These are phyloP conservation scores for Aspergillus neotritici DNA, from an alignment of 2,329 filamentous ascomycete genomes.

Conservation along the genomic window DNA sequence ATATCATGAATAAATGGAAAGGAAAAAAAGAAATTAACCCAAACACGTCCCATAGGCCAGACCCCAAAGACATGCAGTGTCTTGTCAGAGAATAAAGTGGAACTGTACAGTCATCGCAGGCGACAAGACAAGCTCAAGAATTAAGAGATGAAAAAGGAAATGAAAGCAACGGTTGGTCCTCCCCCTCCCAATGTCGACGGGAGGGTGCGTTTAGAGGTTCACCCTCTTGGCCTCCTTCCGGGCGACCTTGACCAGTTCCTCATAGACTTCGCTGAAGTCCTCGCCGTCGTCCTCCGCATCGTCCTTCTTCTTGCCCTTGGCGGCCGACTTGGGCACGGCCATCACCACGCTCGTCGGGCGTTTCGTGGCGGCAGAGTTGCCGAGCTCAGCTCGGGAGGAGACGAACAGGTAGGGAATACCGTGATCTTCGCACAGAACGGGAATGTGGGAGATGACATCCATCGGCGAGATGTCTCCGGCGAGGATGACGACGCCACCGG, in stretches of 20 bases:
- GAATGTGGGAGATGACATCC: constrained; percentile 98
- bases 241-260: constrained; percentile 54
- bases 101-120: constrained; percentile 33
- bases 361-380: constrained; percentile 90
- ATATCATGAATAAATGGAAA: constrained; percentile 19
- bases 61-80: constrained; percentile 36
- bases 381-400: constrained; percentile 83
- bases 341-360: constrained; percentile 94
- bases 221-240: constrained; percentile 54
- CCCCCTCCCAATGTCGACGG: constrained; percentile 6
- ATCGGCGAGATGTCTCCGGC: constrained; percentile 96
- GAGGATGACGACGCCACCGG: constrained; percentile 75
- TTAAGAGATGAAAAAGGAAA: constrained; percentile 22
- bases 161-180: constrained; percentile 11
- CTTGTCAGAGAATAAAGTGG: constrained; percentile 32
- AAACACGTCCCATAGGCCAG: constrained; percentile 32
- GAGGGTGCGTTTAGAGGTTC: constrained; percentile 42
- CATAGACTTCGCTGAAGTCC: constrained; percentile 50
- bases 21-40: constrained; percentile 17
- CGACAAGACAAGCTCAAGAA: constrained; percentile 23
- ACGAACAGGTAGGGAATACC: constrained; percentile 96
- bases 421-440: constrained; percentile 96
- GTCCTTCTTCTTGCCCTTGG: constrained; percentile 47
- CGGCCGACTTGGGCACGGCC: constrained; percentile 52
- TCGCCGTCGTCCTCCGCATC: constrained; percentile 41